Evolutionary conservation across 371 early-diverging fungal species (phyloP).

Genomic region (Mucor indicus): DNA sequence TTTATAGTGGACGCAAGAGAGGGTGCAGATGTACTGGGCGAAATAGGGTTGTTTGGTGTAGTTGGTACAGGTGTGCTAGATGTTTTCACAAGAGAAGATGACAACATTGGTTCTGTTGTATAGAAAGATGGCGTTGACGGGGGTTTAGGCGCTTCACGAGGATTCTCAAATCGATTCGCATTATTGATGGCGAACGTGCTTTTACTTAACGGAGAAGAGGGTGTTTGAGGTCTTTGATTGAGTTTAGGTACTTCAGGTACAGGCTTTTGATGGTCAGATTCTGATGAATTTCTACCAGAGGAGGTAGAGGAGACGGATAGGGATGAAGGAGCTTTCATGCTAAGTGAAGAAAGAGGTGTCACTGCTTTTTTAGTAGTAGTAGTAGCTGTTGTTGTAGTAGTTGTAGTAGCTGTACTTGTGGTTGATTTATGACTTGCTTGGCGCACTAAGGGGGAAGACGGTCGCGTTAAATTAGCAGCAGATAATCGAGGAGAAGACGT

Average conservation of each 20-base stretch:
- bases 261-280: background rate
- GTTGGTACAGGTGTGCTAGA: no score
- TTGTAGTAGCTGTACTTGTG: no score
- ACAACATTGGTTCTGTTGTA: no score
- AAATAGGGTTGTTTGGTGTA: background rate
- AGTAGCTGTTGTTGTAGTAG: no score
- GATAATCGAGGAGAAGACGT: constrained; percentile 20
- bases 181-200: constrained; percentile 11
- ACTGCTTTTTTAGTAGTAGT: no score
- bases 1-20: background rate
- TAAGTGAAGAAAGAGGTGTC: no score
- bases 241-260: constrained; percentile 13
- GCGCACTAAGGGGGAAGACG: constrained; percentile 4
- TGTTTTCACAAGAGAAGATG: no score
- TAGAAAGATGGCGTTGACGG: constrained; percentile 16
- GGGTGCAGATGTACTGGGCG: background rate
- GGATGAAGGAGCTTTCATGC: no score
- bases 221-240: constrained; percentile 4
- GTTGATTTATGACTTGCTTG: background rate
- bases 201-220: constrained; percentile 18
- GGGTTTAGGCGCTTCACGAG: constrained; percentile 33
- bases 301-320: no score
- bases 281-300: no score
- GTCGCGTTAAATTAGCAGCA: constrained; percentile 5
- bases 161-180: constrained; percentile 27